Evolutionary conservation across 1,284 basidiomycete genomes (phyloP).

Genomic region (Rhodotorula glutinis): DNA sequence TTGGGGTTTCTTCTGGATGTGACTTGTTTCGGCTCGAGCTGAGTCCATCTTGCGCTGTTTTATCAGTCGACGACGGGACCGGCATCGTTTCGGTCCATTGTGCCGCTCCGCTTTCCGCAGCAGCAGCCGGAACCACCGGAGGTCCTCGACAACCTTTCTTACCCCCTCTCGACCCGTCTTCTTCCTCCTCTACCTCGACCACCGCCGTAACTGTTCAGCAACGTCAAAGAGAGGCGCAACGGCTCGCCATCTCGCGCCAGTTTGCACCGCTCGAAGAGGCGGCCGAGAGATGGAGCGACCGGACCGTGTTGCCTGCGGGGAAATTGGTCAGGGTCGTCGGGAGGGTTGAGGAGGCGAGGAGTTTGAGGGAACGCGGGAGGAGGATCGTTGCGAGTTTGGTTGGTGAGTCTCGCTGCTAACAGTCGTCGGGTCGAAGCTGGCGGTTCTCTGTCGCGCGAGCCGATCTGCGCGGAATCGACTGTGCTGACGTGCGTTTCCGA

Average conservation of each 20-base stretch:
- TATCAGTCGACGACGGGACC: conserved; percentile 35
- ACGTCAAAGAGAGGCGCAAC: background rate
- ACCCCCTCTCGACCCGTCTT: background rate
- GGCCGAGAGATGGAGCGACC: conserved; percentile 4
- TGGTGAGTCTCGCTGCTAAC: conserved; percentile 8
- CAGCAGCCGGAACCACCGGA: too few species aligned
- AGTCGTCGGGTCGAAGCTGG: too few species aligned
- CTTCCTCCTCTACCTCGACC: background rate
- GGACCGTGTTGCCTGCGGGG: background rate
- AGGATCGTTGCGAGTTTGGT: conserved; percentile 11
- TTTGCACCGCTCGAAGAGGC: background rate
- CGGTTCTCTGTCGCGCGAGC: too few species aligned
- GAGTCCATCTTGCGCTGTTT: background rate
- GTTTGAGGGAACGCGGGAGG: background rate
- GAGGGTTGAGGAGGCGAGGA: conserved; percentile 7
- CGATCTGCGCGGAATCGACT: too few species aligned
- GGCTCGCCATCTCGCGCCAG: background rate
- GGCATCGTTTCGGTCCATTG: conserved; percentile 15
- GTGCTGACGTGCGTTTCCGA: too few species aligned
- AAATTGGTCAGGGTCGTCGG: conserved; percentile 7
- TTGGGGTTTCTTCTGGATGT: too few species aligned
- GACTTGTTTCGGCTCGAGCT: background rate
- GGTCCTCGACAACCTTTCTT: background rate
- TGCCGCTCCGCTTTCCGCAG: background rate
- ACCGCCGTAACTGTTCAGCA: background rate